Evolutionary conservation across 805 yeast species (phyloP).

Genomic region (Starmerella ratchasimensis): DNA sequence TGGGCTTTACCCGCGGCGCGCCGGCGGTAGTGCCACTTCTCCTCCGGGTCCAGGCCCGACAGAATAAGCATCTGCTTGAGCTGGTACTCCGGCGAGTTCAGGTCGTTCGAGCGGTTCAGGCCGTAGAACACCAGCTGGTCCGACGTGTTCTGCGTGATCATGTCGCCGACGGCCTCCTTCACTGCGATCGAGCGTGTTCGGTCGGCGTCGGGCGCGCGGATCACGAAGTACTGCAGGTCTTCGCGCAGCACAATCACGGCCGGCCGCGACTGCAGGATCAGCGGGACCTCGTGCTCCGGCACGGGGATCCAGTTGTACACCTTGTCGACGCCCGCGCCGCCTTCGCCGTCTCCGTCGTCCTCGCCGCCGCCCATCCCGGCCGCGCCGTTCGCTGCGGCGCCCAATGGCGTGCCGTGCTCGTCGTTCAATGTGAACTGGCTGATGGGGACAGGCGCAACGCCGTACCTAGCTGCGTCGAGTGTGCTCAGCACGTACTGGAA

Average conservation of each 20-base stretch:
- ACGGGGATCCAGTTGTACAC: constrained; percentile 14
- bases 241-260: constrained; percentile 85
- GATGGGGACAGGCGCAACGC: constrained; percentile 13
- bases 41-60: constrained; percentile 58
- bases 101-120: constrained; percentile 30
- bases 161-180: constrained; percentile 60
- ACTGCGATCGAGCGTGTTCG: constrained; percentile 45
- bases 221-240: constrained; percentile 84
- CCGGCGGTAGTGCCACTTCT: constrained; percentile 80
- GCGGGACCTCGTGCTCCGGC: constrained; percentile 25
- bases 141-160: constrained; percentile 38
- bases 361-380: neutral
- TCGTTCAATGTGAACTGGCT: constrained; percentile 9
- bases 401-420: neutral
- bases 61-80: constrained; percentile 87
- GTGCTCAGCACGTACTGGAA: constrained; percentile 67
- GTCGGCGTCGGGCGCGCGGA: constrained; percentile 46
- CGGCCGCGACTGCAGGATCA: constrained; percentile 64
- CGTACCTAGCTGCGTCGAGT: constrained; percentile 56
- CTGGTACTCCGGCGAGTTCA: constrained; percentile 87
- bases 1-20: constrained; percentile 78
- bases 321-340: constrained; percentile 9
- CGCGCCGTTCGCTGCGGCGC: neutral
- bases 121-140: constrained; percentile 52
- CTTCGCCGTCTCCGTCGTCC: constrained; percentile 8